Evolutionary conservation across 257 asterid species (phyloP), one percentile per base, ranked within the genome.

Genomic region (Lycium ferocissimum): DNA sequence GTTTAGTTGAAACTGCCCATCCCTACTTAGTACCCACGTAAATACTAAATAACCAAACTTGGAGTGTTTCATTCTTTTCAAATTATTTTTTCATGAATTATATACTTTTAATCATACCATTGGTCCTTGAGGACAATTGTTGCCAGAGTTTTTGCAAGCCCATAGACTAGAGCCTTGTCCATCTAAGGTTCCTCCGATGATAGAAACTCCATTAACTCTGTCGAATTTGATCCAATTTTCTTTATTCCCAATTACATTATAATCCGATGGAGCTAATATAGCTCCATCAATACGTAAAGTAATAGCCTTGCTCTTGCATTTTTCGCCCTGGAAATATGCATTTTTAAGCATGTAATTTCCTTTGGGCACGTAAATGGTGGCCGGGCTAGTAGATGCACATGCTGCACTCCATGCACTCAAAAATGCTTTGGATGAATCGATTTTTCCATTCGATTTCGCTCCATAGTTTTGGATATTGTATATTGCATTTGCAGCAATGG

Each of bases 211-310:
- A 33, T 49, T 57, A 33, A 90, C 93, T 82, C 89, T 85, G 1
- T 89, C 90, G 79, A 93, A 93, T 85, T 81, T 86, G 69, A 92
- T 45, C 96, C 94, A 92, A 54, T 56, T 85, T 33, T 86, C 92
- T 9, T 59, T 59, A 3, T 80, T 79, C 5, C 92, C 93, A 35
- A 89, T 17, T 1, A 51, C 90, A 45, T 89, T 86, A 86, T 92
- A 92, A 83, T 92, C 88, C 0, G 93, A 86, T 0, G 97, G 95
- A 51, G 94, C 97, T 4, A 93, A 84, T 3, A 93, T 87, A 51
- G 91, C 88, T 58, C 95, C 96, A 43, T 89, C 95, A 1, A 92
- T 85, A 1, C 83, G 90, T 13, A 92, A 70, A 0, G 92, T 89
- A 10, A 89, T 87, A 10, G 87, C 90, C 8, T 11, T 85, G 13